phyloP scores from a whole-genome alignment of 2,329 filamentous ascomycete species.

The Escovopsis weberi region DNA sequence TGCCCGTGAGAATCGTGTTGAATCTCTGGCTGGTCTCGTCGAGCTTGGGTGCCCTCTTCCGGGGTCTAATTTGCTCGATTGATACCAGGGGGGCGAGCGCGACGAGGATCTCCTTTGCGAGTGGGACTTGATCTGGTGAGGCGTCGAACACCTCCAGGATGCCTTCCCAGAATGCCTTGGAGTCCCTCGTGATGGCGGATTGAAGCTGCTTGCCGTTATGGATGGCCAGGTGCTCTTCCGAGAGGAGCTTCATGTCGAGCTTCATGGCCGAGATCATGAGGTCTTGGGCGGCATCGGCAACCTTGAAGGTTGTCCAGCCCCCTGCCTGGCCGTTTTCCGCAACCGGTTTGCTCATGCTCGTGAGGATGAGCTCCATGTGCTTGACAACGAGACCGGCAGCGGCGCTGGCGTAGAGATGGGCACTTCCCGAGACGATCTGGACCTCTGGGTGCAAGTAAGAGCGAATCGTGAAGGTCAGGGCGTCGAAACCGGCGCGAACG shows the following conservation, averaged over 20 bases:
- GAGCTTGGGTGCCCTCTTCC: constrained; percentile 29
- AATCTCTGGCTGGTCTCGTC: constrained; percentile 43
- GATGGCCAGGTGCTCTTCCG: constrained; percentile 40
- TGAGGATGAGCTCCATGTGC: constrained; percentile 44
- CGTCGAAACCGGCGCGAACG: constrained; percentile 48
- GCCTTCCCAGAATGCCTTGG: constrained; percentile 27
- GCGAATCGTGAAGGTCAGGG: constrained; percentile 40
- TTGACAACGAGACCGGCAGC: constrained; percentile 51
- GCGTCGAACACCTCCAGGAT: constrained; percentile 60
- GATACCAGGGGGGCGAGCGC: constrained; percentile 57
- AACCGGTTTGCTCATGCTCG: constrained; percentile 16
- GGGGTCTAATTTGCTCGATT: constrained; percentile 56
- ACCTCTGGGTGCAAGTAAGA: constrained; percentile 36
- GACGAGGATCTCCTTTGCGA: constrained; percentile 61
- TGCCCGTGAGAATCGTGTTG: constrained; percentile 52
- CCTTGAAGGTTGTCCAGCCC: constrained; percentile 26
- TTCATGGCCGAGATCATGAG: constrained; percentile 40
- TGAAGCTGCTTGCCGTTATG: constrained; percentile 46
- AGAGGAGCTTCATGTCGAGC: constrained; percentile 28
- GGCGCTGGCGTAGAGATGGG: constrained; percentile 47
- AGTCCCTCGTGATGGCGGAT: constrained; percentile 53
- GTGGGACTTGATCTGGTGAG: constrained; percentile 52
- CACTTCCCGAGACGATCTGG: constrained; percentile 33
- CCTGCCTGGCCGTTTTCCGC: constrained; percentile 7
- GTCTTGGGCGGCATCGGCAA: constrained; percentile 28